Base-by-base conservation (phyloP, 2,329 filamentous ascomycete genomes). In the Penicillium vulpinum region DNA sequence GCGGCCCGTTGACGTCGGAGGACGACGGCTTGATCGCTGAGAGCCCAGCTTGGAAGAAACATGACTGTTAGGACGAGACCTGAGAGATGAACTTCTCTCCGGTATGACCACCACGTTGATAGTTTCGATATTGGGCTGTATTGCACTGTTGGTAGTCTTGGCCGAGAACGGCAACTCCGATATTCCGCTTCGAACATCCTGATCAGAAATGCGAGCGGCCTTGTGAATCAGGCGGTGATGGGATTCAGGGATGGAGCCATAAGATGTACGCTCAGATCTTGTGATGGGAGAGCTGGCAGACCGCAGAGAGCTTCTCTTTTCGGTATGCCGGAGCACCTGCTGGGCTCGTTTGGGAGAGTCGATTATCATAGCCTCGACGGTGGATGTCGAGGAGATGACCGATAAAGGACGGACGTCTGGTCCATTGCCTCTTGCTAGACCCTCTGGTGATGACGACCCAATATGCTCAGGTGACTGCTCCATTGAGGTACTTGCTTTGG, bases 351-450 rank as follows among this genome's bases (percentile, higher is more conserved):
- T 79, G 4, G 80, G 78, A 16, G 77, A 77, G 18, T 81, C 75
- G 43, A 85, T 77, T 29, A 85, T 81, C 65, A 83, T 76, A 13
- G 81, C 83, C 70, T 84, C 81, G 16, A 85, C 74, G 0, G 82
- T 83, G 6, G 83, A 85, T 11, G 78, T 76, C 22, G 78, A 77
- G 3, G 83, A 85, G 3, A 78, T 70, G 16, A 69, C 76, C 15
- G 83, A 85, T 21, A 78, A 71, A 41, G 83, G 77, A 60, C 71
- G 73, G 50, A 59, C 61, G 13, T 73, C 71, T 18, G 70, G 63
- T 6, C 63, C 60, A 21, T 69, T 64, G 46, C 61, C 66, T 21
- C 68, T 53, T 52, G 64, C 48, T 49, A 67, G 51, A 44, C 68
- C 59, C 59, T 73, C 63, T 47, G 73, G 67, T 9, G 74, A 67